Base-by-base conservation (phyloP, 176 grass and related monocot genomes). In the Typha latifolia region DNA sequence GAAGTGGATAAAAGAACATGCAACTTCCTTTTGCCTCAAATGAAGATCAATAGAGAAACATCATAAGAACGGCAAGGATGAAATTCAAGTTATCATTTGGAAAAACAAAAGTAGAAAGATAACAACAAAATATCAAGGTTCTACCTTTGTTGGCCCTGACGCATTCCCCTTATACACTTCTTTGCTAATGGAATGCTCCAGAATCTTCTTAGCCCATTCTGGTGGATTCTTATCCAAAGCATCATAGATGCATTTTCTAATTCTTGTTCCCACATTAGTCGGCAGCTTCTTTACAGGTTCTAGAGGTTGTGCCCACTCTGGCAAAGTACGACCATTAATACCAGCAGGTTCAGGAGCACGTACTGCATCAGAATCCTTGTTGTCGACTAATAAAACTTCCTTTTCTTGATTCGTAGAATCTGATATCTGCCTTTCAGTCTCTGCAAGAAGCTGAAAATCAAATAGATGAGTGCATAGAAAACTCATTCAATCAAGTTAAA, bases 261-360 rank as follows among this genome's bases (percentile, higher is more conserved):
- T 97, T 84, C 94, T 86, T 16, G 94, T 97, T 63, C 94, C 94
- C 47, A 97, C 94, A 87, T 97, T 97, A 61, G 94, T 97, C n/a
- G 94, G 94, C 49, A 97, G 76, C 78, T 97, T 97, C 78, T 78
- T 86, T 69, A 97, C 94, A 63, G 89, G 86, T 72, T 97, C 94
- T 67, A 97, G 49, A 61, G 85, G 82, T 72, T 89, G 77, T 72
- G 90, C 94, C 94, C 94, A 97, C 74, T 90, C 83, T 64, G 94
- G 94, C 69, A 97, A 72, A 31, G 59, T 75, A 26, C 81, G 84
- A 55, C 61, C 69, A 75, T 90, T 74, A 79, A 64, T 51, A 77
- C 65, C 49, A 75, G 64, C 72, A 47, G 84, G 75, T 47, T 78
- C 85, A 43, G 85, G 81, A 47, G 78, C 72, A 76, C 49, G 70